Conservation (phyloP, 768 basidiomycete genomes). For the Rhizopogon vinicolor region DNA sequence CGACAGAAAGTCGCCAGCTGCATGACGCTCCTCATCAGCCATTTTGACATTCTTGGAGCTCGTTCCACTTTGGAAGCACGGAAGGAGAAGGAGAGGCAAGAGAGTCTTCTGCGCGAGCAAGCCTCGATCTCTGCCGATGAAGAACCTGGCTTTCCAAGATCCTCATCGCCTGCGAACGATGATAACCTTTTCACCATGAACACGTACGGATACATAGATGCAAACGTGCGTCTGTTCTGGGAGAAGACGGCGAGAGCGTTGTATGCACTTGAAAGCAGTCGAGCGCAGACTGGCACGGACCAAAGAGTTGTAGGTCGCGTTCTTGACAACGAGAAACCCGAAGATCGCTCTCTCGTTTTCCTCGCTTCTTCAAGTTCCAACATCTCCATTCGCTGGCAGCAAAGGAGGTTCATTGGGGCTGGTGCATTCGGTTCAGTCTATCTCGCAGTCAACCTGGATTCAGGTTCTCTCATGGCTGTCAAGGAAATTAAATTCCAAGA, state of each 20-base stretch:
- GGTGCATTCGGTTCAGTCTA: slow-evolving; percentile 99
- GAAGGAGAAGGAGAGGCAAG: slow-evolving; percentile 84
- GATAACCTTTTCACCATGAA: slow-evolving; percentile 19
- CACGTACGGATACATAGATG: slow-evolving; percentile 47
- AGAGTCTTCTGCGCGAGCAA: slow-evolving; percentile 54
- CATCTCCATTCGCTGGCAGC: slow-evolving; percentile 96
- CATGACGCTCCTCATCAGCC: slow-evolving; percentile 94
- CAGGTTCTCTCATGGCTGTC: slow-evolving; percentile 95
- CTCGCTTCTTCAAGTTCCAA: slow-evolving; percentile 95
- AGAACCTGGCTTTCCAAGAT: slow-evolving; percentile 47
- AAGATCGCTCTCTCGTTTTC: slow-evolving; percentile 91
- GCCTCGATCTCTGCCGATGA: slow-evolving; percentile 42
- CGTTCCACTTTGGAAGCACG: slow-evolving; percentile 83
- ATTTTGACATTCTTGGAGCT: slow-evolving; percentile 97
- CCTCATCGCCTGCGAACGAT: slow-evolving; percentile 33
- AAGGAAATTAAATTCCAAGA: slow-evolving; percentile 99
- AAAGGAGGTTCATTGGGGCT: slow-evolving; percentile 96
- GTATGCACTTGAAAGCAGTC: slow-evolving; percentile 58
- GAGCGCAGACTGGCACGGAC: slow-evolving; percentile 57
- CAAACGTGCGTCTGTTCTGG: slow-evolving; percentile 71
- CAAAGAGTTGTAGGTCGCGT: slow-evolving; percentile 86
- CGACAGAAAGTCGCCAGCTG: slow-evolving; percentile 91
- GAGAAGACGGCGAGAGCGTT: slow-evolving; percentile 62
- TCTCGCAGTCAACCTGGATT: slow-evolving; percentile 93
- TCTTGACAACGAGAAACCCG: slow-evolving; percentile 87